Evolutionary conservation across 2,329 filamentous ascomycete species (phyloP), one percentile per base, ranked within the genome.

Genomic region (Falciphora oryzae): DNA sequence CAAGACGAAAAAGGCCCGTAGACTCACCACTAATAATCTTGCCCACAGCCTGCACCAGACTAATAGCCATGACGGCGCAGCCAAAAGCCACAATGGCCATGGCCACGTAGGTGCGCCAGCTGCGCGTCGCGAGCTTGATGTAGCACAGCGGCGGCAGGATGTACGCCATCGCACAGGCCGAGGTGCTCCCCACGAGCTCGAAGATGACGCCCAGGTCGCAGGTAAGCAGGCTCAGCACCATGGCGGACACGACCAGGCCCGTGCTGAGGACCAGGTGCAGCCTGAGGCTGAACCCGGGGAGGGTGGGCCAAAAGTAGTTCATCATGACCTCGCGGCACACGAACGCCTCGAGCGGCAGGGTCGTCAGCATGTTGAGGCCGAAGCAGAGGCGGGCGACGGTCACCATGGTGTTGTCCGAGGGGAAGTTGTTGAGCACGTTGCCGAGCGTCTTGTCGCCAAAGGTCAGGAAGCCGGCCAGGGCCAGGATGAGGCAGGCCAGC

Each of bases 371-470:
- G 82, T 99, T 99, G 69, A 99, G 85, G 2, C 95, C 95, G 74
- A 99, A 98, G 78, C 92, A 97, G 62, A 99, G 84, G 63, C 95
- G 89, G 28, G 95, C 95, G 65, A 99, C 84, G 77, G 97, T 98
- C 73, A 98, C 93, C 86, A 98, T 89, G 70, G 89, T 83, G 77
- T 97, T 98, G 77, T 96, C 88, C 27, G 88, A 82, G 1, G 93
- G 91, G 73, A 99, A 98, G 79, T 99, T 99, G 82, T 99, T 99
- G 71, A 99, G 87, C 63, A 99, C 92, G 75, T 99, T 99, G 73
- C 95, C 95, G 69, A 93, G 82, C 4, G 95, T 99, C 72, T 89
- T 87, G 77, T 94, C 91, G 67, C 95, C 94, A 73, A 99, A 99
- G 25, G 90, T 93, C 58, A 99, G 83, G 78, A 97, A 98, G 29